Evolutionary conservation across 139 green algal genomes (phyloP).

Genomic region (Micractinium sp.): DNA sequence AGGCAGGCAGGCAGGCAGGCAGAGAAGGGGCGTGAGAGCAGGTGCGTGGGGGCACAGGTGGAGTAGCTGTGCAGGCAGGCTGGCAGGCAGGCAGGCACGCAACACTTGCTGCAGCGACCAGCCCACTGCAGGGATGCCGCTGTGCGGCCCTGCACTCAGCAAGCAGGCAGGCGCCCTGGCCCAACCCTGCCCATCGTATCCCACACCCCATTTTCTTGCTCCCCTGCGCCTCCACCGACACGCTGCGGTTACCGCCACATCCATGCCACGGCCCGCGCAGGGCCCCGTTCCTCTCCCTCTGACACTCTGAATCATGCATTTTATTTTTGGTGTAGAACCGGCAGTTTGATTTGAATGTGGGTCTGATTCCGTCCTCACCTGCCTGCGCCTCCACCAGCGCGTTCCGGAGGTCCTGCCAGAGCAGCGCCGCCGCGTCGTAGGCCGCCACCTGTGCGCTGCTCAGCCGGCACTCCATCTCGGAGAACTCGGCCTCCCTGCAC

Average conservation of each 20-base stretch:
- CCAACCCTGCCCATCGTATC: too few relatives aligned
- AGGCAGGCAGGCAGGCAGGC: background rate
- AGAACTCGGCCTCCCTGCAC: constrained; percentile 81
- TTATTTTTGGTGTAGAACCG: too few relatives aligned
- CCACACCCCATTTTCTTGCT: too few relatives aligned
- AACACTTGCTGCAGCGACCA: background rate
- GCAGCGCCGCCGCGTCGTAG: constrained; percentile 76
- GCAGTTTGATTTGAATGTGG: too few relatives aligned
- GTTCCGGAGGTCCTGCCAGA: constrained; percentile 60
- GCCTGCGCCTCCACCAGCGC: constrained; percentile 57
- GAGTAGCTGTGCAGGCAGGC: too few relatives aligned
- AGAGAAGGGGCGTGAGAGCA: background rate
- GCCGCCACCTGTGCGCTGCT: constrained; percentile 54
- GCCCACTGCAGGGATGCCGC: background rate
- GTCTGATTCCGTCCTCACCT: too few relatives aligned
- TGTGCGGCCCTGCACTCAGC: background rate
- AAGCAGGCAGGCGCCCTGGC: too few relatives aligned
- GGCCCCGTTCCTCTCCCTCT: too few relatives aligned
- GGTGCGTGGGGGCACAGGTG: too few relatives aligned
- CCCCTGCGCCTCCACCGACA: too few relatives aligned
- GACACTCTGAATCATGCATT: too few relatives aligned
- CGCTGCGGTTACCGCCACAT: background rate
- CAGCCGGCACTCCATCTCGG: constrained; percentile 70
- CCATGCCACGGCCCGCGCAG: too few relatives aligned
- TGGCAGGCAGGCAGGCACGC: background rate